Evolutionary conservation across 805 yeast genomes (phyloP).

Genomic region (Candida cerambycidarum): DNA sequence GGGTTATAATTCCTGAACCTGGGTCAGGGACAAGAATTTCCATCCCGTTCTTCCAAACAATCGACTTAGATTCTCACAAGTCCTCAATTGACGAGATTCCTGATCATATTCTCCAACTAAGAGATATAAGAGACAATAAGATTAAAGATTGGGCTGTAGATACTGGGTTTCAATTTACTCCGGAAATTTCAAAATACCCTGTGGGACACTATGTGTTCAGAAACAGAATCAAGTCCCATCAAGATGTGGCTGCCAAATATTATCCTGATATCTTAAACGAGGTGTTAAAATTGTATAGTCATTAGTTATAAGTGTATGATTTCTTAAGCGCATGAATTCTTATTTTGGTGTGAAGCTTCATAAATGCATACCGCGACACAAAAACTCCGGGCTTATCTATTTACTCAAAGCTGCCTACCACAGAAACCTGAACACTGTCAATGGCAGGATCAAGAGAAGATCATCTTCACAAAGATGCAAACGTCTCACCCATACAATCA

Average conservation of each 20-base stretch:
- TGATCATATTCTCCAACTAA: conserved; percentile 24
- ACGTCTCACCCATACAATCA: conserved; percentile 53
- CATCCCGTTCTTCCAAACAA: conserved; percentile 50
- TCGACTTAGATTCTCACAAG: conserved; percentile 37
- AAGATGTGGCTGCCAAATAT: conserved; percentile 43
- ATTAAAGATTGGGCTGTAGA: conserved; percentile 37
- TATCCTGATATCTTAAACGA: conserved; percentile 39
- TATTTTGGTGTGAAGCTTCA: neutral
- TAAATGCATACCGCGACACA: no score
- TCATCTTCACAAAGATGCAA: conserved; percentile 51
- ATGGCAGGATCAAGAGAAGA: conserved; percentile 26
- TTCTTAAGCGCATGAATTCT: no score
- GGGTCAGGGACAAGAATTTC: conserved; percentile 43
- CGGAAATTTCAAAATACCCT: conserved; percentile 37
- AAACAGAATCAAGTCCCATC: conserved; percentile 45
- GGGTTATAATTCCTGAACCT: conserved; percentile 46
- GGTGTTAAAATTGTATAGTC: conserved; percentile 23
- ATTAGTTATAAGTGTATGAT: neutral
- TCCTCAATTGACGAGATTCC: conserved; percentile 31
- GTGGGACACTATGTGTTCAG: conserved; percentile 48
- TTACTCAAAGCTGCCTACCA: no score
- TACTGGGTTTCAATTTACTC: conserved; percentile 41
- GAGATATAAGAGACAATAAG: conserved; percentile 35
- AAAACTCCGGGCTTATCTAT: conserved; percentile 3
- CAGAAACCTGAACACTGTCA: no score